Base-by-base conservation (phyloP, 2,329 filamentous ascomycete genomes). In the Penicillium digitatum region DNA sequence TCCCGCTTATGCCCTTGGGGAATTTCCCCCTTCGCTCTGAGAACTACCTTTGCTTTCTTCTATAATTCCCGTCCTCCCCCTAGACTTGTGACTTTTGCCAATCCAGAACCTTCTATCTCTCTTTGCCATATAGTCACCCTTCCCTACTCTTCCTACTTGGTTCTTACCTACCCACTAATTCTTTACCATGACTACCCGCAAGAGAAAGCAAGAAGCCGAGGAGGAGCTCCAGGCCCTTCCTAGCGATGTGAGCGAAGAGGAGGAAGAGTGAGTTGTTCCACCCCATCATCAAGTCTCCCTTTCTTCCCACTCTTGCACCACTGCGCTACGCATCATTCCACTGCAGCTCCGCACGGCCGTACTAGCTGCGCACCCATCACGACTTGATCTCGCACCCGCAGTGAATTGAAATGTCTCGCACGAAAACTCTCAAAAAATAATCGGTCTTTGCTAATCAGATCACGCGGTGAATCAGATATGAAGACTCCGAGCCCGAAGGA, bases 181-280 rank as follows among this genome's bases (percentile, higher is more conserved):
- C 75, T 5, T 71, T 70, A 69, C 52, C 32, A 79, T 78, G 77
- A 70, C 75, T 22, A 78, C 77, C 61, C 75, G 77, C 66, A 78
- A 77, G 65, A 78, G 79, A 73, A 76, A 77, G 70, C 74, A 76
- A 58, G 77, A 80, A 29, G 69, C 75, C 20, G 76, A 78, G 48
- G 78, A 78, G 35, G 76, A 78, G 60, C 71, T 81, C 5, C 73
- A 76, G 55, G 73, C 74, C 32, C 73, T 79, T 37, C 77, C 78
- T 50, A 79, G 78, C 11, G 76, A 78, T 42, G 78, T 79, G 43
- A 76, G 78, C 31, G 76, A 78, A 56, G 78, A 78, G 55, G 77
- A 79, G 71, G 77, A 79, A 64, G 77, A 79, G 76, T 78, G 69
- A 73, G 72, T 68, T n/a, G 27, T 43, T 11, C 5, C 14, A 39